Evolutionary conservation across 768 basidiomycete genomes (phyloP).

Genomic region (Boletus vinaceobasis): DNA sequence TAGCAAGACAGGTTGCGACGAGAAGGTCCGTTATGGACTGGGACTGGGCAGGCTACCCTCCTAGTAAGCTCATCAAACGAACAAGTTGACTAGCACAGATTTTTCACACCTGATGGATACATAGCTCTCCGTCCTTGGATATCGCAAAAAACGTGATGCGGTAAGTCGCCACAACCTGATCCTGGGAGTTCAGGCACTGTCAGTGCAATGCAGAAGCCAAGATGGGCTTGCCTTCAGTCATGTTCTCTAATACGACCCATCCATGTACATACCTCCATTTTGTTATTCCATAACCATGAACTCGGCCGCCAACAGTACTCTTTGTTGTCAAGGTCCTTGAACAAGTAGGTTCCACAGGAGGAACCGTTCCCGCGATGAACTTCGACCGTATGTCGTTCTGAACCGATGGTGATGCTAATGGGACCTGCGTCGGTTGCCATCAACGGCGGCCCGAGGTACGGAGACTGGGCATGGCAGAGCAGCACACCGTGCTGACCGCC

Average conservation of each 20-base stretch:
- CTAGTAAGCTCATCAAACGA: conserved; percentile 3
- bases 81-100: background rate
- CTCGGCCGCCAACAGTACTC: conserved; percentile 26
- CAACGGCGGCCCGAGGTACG: conserved; percentile 27
- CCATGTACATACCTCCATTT: conserved; percentile 23
- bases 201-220: background rate
- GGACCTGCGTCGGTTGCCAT: conserved; percentile 13
- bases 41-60: conserved; percentile 15
- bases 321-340: conserved; percentile 22
- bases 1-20: conserved; percentile 31
- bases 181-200: conserved; percentile 24
- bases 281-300: conserved; percentile 10
- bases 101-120: conserved; percentile 27
- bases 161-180: conserved; percentile 29
- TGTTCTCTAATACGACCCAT: background rate
- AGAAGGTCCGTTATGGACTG: conserved; percentile 27
- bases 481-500: conserved; percentile 17
- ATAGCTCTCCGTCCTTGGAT: conserved; percentile 31
- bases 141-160: conserved; percentile 29
- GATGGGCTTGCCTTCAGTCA: background rate
- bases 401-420: conserved; percentile 15
- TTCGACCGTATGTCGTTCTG: conserved; percentile 3
- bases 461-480: conserved; percentile 26
- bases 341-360: conserved; percentile 10
- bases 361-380: conserved; percentile 9